Evolutionary conservation across 768 basidiomycete species (phyloP).

Genomic region (Amanita pallidorosea): DNA sequence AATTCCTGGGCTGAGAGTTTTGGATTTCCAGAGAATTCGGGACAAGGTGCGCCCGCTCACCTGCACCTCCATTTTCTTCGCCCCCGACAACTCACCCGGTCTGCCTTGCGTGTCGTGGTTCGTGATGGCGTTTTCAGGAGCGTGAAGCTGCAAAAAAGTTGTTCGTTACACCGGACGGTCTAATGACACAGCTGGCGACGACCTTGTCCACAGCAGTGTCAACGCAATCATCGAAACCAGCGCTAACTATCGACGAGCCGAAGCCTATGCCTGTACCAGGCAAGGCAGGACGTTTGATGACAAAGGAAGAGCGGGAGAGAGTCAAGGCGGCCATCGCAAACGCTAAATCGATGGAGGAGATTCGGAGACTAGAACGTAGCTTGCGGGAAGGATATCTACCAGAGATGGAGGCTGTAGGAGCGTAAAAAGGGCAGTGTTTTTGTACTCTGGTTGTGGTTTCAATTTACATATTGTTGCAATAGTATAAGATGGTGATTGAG

Average conservation of each 20-base stretch:
- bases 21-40: constrained; percentile 91
- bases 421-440: constrained; percentile 29
- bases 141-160: constrained; percentile 61
- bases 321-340: constrained; percentile 82
- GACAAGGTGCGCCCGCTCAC: constrained; percentile 68
- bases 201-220: constrained; percentile 68
- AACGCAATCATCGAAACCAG: constrained; percentile 47
- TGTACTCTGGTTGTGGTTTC: neutral
- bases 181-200: constrained; percentile 72
- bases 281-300: constrained; percentile 81
- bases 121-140: constrained; percentile 43
- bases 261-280: constrained; percentile 40
- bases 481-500: neutral
- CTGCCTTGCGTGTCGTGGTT: constrained; percentile 4
- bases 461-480: constrained; percentile 1
- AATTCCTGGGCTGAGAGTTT: constrained; percentile 77
- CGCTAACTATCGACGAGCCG: constrained; percentile 72
- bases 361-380: constrained; percentile 72
- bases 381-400: constrained; percentile 80
- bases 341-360: constrained; percentile 87
- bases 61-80: constrained; percentile 18
- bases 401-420: constrained; percentile 65
- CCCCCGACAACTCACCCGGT: constrained; percentile 10
- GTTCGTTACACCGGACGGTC: constrained; percentile 72
- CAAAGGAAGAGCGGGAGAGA: constrained; percentile 82